These are phyloP conservation scores for Barnettozyma californica DNA, from an alignment of 805 yeast genomes.

Conservation along the genomic window DNA sequence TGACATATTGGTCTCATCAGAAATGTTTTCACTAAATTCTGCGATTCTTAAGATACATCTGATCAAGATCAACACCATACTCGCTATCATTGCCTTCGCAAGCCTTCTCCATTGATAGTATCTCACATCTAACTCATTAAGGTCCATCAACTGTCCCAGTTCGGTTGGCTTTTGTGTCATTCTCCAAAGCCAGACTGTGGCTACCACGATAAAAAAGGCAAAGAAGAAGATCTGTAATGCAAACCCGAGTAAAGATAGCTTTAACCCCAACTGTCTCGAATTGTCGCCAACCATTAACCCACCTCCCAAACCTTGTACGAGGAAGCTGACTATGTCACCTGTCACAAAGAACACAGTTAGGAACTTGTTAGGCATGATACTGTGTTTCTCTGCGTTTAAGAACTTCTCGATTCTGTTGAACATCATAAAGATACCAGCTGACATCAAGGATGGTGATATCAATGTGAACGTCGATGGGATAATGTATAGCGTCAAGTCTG, in stretches of 20 bases:
- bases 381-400: neutral
- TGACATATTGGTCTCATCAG: neutral
- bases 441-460: slow-evolving; percentile 1
- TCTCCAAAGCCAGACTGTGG: neutral
- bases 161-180: slow-evolving; percentile 1
- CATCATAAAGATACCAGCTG: slow-evolving; percentile 2
- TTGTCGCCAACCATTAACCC: neutral
- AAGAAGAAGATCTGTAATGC: slow-evolving; percentile 5
- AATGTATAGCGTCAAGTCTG: neutral
- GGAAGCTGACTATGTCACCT: slow-evolving; percentile 2
- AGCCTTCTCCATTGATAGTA: neutral
- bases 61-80: neutral
- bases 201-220: neutral
- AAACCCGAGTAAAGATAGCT: neutral
- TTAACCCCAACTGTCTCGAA: neutral
- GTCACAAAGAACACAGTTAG: neutral
- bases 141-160: neutral
- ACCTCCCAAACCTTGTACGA: neutral
- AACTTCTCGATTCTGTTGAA: slow-evolving; percentile 1
- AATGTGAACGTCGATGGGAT: neutral
- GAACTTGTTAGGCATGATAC: neutral
- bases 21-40: neutral
- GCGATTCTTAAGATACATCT: slow-evolving; percentile 4
- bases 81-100: neutral
- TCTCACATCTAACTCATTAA: neutral